These are phyloP conservation scores for Maudiozyma saulgeensis DNA, from an alignment of 805 yeast genomes.

Conservation along the genomic window DNA sequence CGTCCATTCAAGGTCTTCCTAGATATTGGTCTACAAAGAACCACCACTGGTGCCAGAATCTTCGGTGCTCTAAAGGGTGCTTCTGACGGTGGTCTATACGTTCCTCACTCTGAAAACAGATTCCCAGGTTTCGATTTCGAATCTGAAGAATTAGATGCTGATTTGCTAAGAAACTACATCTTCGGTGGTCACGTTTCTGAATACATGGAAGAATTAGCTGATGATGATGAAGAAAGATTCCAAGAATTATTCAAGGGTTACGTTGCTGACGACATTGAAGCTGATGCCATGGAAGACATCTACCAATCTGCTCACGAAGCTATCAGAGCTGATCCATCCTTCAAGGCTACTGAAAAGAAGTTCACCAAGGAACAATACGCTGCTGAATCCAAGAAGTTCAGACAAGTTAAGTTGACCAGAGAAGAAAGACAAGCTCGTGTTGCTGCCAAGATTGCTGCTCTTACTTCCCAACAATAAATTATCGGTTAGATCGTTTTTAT, in stretches of 20 bases:
- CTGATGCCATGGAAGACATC: conserved; percentile 92
- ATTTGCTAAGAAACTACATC: conserved; percentile 95
- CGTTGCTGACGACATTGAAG: conserved; percentile 94
- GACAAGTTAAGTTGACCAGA: conserved; percentile 75
- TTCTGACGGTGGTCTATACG: conserved; percentile 98
- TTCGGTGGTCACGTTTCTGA: conserved; percentile 99
- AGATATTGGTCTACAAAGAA: conserved; percentile 98
- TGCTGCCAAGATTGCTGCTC: conserved; percentile 89
- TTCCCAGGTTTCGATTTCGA: conserved; percentile 99
- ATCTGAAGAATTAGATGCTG: conserved; percentile 96
- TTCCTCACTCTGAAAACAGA: conserved; percentile 99
- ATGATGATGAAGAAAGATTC: conserved; percentile 99
- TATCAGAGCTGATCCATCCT: conserved; percentile 92
- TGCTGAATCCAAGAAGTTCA: conserved; percentile 91
- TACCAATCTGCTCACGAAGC: conserved; percentile 90
- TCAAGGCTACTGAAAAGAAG: conserved; percentile 83
- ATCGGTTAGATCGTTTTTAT: conserved; percentile 2
- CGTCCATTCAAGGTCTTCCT: conserved; percentile 99
- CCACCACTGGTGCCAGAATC: conserved; percentile 99
- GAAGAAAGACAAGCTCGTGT: conserved; percentile 86
- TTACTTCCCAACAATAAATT: conserved; percentile 38
- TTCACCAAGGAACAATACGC: conserved; percentile 97
- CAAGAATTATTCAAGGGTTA: conserved; percentile 90
- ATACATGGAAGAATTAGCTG: conserved; percentile 99
- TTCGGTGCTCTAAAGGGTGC: conserved; percentile 99